A percentile compares a stretch with the other conserved stretches of the same genome.
Evolutionary conservation across 805 yeast species (phyloP).

Genomic region (Myxozyma nipponensis): DNA sequence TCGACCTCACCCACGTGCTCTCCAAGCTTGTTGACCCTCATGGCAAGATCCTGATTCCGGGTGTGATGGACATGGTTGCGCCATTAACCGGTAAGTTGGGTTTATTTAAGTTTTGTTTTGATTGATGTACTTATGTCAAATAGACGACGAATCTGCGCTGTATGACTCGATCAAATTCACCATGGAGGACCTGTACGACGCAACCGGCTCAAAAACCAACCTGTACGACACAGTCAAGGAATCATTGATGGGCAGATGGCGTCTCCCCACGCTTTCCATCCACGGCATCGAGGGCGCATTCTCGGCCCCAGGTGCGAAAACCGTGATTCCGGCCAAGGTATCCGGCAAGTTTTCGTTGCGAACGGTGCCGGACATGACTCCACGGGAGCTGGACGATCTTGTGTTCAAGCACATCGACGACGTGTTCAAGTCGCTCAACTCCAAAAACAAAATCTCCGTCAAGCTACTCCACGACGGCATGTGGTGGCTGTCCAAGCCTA

Average conservation of each 20-base stretch:
- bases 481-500: constrained; percentile 95
- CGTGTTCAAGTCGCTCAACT: constrained; percentile 60
- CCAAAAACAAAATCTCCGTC: constrained; percentile 70
- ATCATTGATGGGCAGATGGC: constrained; percentile 97
- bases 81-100: constrained; percentile 59
- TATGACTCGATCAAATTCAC: constrained; percentile 85
- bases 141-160: constrained; percentile 58
- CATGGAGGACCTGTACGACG: constrained; percentile 77
- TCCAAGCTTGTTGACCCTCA: constrained; percentile 69
- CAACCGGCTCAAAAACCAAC: constrained; percentile 83
- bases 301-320: constrained; percentile 91
- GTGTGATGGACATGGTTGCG: constrained; percentile 91
- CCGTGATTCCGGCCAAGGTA: constrained; percentile 95
- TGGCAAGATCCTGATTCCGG: constrained; percentile 85
- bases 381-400: constrained; percentile 68
- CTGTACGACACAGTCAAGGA: constrained; percentile 73
- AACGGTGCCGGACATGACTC: constrained; percentile 92
- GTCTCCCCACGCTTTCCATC: constrained; percentile 91
- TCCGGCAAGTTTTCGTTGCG: constrained; percentile 93
- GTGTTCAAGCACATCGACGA: constrained; percentile 68
- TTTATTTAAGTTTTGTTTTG: not conserved
- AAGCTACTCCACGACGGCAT: constrained; percentile 90
- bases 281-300: constrained; percentile 99
- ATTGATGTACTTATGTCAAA: not conserved
- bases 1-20: constrained; percentile 79